These are phyloP conservation scores for Mycosphaerella sp. DNA, from an alignment of 2,329 filamentous ascomycete genomes.

Conservation along the genomic window DNA sequence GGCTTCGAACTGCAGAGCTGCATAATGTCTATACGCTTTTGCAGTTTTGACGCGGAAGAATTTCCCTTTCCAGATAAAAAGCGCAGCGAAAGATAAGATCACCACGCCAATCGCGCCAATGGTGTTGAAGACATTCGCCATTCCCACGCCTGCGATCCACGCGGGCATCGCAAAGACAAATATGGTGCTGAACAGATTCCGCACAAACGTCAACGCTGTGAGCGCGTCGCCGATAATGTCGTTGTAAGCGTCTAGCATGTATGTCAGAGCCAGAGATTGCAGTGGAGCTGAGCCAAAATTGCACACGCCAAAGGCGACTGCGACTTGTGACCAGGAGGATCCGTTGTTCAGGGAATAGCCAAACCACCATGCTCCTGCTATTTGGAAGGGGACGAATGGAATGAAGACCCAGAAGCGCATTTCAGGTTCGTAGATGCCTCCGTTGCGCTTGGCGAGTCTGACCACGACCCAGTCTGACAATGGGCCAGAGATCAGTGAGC, in stretches of 20 bases:
- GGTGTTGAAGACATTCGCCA: slow-evolving; percentile 40
- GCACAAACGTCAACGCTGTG: slow-evolving; percentile 42
- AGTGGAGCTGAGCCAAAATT: slow-evolving; percentile 36
- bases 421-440: slow-evolving; percentile 35
- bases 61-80: slow-evolving; percentile 36
- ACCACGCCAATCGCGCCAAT: slow-evolving; percentile 35
- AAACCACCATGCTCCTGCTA: slow-evolving; percentile 37
- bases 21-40: slow-evolving; percentile 35
- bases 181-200: slow-evolving; percentile 41
- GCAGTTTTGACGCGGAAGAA: slow-evolving; percentile 31
- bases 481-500: slow-evolving; percentile 42
- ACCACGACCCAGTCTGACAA: slow-evolving; percentile 43
- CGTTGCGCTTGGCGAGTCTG: slow-evolving; percentile 30
- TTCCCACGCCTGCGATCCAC: slow-evolving; percentile 38
- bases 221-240: slow-evolving; percentile 46
- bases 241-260: slow-evolving; percentile 37
- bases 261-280: slow-evolving; percentile 36
- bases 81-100: slow-evolving; percentile 27
- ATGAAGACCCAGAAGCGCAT: slow-evolving; percentile 33
- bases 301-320: slow-evolving; percentile 37
- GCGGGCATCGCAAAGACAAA: slow-evolving; percentile 45
- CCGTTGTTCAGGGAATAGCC: slow-evolving; percentile 32
- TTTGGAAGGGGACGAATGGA: slow-evolving; percentile 32
- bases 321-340: slow-evolving; percentile 28
- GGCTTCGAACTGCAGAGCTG: slow-evolving; percentile 31